A percentile compares a stretch with the other conserved stretches of the same genome.
Conservation (phyloP, 2,329 filamentous ascomycete genomes). For the Cladosporium sp. region DNA sequence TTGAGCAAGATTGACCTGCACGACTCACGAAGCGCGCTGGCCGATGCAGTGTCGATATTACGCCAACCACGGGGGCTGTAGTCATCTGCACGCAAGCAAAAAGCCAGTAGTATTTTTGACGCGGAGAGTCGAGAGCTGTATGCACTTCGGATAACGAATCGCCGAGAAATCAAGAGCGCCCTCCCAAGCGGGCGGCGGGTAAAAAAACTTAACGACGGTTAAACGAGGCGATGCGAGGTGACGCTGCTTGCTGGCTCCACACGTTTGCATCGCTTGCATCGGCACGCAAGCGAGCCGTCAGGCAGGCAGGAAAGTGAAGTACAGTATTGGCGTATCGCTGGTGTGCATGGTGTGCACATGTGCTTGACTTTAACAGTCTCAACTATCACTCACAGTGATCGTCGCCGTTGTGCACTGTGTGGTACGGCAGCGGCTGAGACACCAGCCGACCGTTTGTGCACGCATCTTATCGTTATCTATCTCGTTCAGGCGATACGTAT, state of each 20-base stretch:
- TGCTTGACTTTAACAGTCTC: not conserved
- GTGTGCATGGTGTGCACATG: not conserved
- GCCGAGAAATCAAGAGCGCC: constrained; percentile 8
- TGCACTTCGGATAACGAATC: constrained; percentile 2
- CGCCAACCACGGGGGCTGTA: not conserved
- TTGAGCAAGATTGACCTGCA: not conserved
- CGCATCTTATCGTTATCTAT: not conserved
- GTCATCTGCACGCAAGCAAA: not conserved
- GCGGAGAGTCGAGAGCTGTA: not conserved
- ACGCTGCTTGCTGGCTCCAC: not conserved
- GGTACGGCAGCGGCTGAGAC: not conserved
- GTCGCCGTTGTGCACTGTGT: not conserved
- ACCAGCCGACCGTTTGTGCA: not conserved
- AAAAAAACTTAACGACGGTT: not conserved
- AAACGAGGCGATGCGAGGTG: constrained; percentile 13
- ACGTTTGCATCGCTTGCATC: constrained; percentile 11
- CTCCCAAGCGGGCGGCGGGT: not conserved
- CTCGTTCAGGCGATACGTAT: not conserved
- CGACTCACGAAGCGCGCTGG: not conserved
- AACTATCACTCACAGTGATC: not conserved
- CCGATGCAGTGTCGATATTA: not conserved
- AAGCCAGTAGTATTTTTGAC: not conserved
- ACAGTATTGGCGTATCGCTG: not conserved
- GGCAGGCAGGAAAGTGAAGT: not conserved
- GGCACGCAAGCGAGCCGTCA: constrained; percentile 17